Evolutionary conservation across 257 asterid species (phyloP).

Genomic region (Pogostemon cablin): DNA sequence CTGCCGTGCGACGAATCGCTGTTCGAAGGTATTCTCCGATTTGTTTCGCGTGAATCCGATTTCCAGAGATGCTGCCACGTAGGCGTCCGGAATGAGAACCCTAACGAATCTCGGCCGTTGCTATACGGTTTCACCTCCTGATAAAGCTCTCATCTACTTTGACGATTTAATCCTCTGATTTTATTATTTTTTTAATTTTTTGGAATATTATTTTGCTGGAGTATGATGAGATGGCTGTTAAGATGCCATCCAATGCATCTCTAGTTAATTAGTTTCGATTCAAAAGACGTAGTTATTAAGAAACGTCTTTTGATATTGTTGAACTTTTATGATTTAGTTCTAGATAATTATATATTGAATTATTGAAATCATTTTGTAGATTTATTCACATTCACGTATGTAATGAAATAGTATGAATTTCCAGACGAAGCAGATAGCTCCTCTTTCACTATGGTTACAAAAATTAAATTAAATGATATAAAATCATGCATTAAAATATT

Average conservation of each 20-base stretch:
- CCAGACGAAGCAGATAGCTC: neutral
- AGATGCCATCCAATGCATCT: conserved; percentile 35
- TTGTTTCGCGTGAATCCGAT: conserved; percentile 46
- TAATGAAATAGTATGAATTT: neutral
- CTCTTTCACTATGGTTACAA: too few relatives aligned
- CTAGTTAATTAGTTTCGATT: conserved; percentile 32
- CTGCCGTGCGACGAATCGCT: conserved; percentile 78
- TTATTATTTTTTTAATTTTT: neutral
- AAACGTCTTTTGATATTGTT: conserved; percentile 33
- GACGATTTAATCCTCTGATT: conserved; percentile 27
- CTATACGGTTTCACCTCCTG: conserved; percentile 49
- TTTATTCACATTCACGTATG: neutral
- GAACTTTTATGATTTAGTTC: neutral
- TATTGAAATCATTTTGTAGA: conserved; percentile 4
- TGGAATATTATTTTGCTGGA: conserved; percentile 29
- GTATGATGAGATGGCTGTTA: conserved; percentile 26
- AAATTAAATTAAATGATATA: too few relatives aligned
- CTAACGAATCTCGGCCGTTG: conserved; percentile 63
- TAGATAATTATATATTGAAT: conserved; percentile 6
- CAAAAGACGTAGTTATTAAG: conserved; percentile 32
- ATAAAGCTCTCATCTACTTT: neutral
- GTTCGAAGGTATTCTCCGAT: conserved; percentile 66
- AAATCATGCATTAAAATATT: too few relatives aligned
- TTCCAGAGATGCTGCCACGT: conserved; percentile 53
- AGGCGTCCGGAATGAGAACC: conserved; percentile 38